Evolutionary conservation across 345 rosid species (phyloP), one percentile per base, ranked within the genome.

Genomic region (Ailanthus altissimus): DNA sequence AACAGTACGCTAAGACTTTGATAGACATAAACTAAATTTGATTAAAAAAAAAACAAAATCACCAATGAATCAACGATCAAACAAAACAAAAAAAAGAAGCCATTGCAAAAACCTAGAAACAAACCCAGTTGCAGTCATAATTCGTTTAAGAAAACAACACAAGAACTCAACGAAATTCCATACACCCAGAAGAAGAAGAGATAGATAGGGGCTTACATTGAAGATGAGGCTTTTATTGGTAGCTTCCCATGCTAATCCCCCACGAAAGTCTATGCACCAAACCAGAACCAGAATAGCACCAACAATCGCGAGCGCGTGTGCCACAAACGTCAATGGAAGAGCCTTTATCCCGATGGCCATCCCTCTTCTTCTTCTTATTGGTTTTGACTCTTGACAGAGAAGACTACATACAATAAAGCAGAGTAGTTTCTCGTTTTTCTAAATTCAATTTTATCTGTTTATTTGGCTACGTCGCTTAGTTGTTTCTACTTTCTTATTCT

Each of bases 211-310:
- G 70, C 83, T 80, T 85, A 94, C 99, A 76, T 97, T 97, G 80
- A 97, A 97, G 89, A 94, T 92, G 82, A 97, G 98, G 77, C 75
- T 89, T 57, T 94, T 97, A 86, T 97, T 83, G 8, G 90, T 3
- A 80, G 92, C 82, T 76, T 92, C 97, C 99, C 99, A 96, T 9
- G 98, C 99, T 28, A 93, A 53, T 60, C 99, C 98, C 16, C 99
- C 99, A 79, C 92, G 82, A 77, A 76, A 96, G 74, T 81, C 51
- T 28, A 92, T 82, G 84, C 81, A 85, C 99, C 99, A 97, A 18
- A 97, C 87, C 65, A 97, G 58, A 1, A 94, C 97, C 95, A 94
- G 51, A 74, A 88, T 77, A 71, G 88, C 88, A 15, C 83, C 94
- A 0, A 76, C 88, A 26, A 88, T 10, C 4, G 83, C 99, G 2